Percentiles rank a stretch among this genome's conserved stretches.
Evolutionary conservation across 805 yeast genomes (phyloP).

Genomic region (Citeromyces matritensis): DNA sequence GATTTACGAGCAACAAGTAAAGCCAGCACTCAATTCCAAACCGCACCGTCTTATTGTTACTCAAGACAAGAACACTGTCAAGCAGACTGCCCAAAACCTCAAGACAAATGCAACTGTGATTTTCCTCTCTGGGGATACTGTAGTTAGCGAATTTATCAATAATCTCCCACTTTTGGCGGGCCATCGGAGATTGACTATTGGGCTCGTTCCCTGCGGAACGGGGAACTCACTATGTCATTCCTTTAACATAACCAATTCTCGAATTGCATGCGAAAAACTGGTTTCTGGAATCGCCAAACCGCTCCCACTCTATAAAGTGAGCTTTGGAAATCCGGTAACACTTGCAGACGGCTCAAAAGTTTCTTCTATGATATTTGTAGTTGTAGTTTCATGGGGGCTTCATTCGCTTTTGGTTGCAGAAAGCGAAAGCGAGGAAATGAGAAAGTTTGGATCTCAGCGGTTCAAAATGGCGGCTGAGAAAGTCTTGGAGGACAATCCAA

Average conservation of each 20-base stretch:
- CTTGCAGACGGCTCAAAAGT: conserved; percentile 9
- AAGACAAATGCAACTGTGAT: no score
- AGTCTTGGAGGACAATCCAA: conserved; percentile 33
- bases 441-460: conserved; percentile 48
- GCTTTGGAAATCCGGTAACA: conserved; percentile 23
- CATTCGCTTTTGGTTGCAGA: conserved; percentile 80
- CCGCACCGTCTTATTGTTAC: no score
- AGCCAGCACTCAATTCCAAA: no score
- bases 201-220: conserved; percentile 62
- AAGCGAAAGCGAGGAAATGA: conserved; percentile 53
- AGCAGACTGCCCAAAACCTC: no score
- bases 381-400: conserved; percentile 73
- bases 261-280: conserved; percentile 18
- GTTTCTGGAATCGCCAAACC: conserved; percentile 14
- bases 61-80: no score
- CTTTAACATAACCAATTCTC: conserved; percentile 21
- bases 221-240: conserved; percentile 75
- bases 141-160: conserved; percentile 65
- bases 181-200: conserved; percentile 7
- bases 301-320: conserved; percentile 26
- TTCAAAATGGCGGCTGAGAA: conserved; percentile 54
- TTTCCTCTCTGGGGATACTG: conserved; percentile 77
- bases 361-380: conserved; percentile 21
- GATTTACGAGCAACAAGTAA: no score
- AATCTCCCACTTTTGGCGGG: conserved; percentile 10